Evolutionary conservation across 2,329 filamentous ascomycete species (phyloP).

Genomic region (Trichoderma polysporum): DNA sequence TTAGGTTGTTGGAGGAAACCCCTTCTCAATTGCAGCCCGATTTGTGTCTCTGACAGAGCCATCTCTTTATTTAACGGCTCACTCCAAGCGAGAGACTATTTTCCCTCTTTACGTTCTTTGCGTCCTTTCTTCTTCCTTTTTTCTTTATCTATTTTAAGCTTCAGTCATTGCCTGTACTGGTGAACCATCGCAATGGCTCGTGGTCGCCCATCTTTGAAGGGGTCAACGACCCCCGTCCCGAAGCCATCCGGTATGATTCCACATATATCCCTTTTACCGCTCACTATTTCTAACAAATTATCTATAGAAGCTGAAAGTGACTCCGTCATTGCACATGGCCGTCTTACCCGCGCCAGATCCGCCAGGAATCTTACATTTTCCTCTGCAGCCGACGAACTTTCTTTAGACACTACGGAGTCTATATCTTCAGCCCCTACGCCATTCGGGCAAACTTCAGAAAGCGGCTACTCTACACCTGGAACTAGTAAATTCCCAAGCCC

Average conservation of each 20-base stretch:
- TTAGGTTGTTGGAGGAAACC: background rate
- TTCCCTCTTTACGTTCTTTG: background rate
- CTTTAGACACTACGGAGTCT: conserved; percentile 29
- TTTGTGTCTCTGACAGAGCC: background rate
- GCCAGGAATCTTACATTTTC: conserved; percentile 22
- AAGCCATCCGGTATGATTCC: conserved; percentile 24
- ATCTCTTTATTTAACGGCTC: background rate
- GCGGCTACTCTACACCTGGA: conserved; percentile 37
- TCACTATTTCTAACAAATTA: background rate
- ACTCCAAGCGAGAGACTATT: background rate
- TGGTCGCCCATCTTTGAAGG: conserved; percentile 30
- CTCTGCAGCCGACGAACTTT: background rate
- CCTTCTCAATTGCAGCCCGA: background rate
- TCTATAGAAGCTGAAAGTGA: background rate
- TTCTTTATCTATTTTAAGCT: too few relatives aligned
- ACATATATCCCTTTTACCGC: background rate
- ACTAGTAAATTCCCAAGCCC: conserved; percentile 41
- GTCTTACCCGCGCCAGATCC: conserved; percentile 31
- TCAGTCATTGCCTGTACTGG: background rate
- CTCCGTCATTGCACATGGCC: conserved; percentile 16
- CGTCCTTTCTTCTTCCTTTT: background rate
- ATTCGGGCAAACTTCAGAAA: conserved; percentile 32
- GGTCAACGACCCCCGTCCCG: conserved; percentile 23
- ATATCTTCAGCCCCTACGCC: conserved; percentile 36
- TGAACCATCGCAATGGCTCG: conserved; percentile 31